phyloP scores from a whole-genome alignment of 306 rosid genomes.

The Trifolium pratense region DNA sequence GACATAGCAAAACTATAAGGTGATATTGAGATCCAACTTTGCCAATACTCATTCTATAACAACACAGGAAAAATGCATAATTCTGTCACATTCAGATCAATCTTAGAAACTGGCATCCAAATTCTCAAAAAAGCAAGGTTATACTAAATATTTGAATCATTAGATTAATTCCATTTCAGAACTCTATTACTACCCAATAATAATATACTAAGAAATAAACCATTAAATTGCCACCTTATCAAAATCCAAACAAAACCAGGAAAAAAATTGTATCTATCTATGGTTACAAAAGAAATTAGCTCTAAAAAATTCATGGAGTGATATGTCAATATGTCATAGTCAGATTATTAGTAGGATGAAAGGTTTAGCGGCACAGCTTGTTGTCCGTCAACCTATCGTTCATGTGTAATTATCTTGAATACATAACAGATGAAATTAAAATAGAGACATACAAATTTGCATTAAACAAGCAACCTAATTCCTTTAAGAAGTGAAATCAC shows the following conservation, averaged over 20 bases:
- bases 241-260: not conserved
- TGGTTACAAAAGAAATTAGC: too few species aligned
- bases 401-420: too few species aligned
- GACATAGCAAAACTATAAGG: too few species aligned
- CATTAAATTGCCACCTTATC: not conserved
- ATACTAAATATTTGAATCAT: not conserved
- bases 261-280: not conserved
- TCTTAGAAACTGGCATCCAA: too few species aligned
- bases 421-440: not conserved
- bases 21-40: not conserved
- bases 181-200: not conserved
- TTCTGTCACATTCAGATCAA: too few species aligned
- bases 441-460: not conserved
- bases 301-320: not conserved
- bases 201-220: not conserved
- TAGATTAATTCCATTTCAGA: not conserved
- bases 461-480: constrained; percentile 15
- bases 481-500: not conserved
- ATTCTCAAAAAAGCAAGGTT: too few species aligned
- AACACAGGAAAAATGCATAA: too few species aligned
- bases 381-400: too few species aligned
- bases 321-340: not conserved
- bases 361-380: too few species aligned
- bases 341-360: not conserved
- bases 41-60: not conserved